These are phyloP conservation scores for Lactarius hengduanensis DNA, from an alignment of 768 basidiomycete species.

Conservation along the genomic window DNA sequence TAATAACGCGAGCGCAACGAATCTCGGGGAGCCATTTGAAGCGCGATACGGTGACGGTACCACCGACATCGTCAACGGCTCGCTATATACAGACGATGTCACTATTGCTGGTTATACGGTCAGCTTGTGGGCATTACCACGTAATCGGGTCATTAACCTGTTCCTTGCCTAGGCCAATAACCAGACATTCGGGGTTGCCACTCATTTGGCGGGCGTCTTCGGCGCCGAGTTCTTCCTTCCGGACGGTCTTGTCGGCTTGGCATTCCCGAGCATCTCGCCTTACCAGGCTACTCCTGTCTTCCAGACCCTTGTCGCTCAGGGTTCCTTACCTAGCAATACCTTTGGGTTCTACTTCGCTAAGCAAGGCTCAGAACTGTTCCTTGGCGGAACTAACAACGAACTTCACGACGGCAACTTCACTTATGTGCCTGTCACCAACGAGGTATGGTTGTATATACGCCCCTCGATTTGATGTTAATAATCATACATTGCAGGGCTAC, in stretches of 20 bases:
- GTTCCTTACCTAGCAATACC: conserved; percentile 35
- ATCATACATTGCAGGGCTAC: conserved; percentile 19
- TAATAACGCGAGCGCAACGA: conserved; percentile 24
- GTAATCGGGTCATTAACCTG: background rate
- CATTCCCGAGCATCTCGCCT: conserved; percentile 32
- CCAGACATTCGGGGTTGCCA: conserved; percentile 47
- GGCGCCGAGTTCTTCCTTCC: conserved; percentile 30
- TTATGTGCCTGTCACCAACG: background rate
- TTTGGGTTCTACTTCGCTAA: conserved; percentile 51
- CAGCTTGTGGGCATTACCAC: conserved; percentile 24
- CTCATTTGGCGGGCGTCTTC: conserved; percentile 35
- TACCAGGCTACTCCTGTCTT: conserved; percentile 32
- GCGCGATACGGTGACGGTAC: conserved; percentile 44
- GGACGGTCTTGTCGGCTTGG: conserved; percentile 48
- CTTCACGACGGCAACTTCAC: conserved; percentile 10
- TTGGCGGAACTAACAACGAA: conserved; percentile 12
- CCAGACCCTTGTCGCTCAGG: conserved; percentile 45
- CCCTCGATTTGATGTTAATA: background rate
- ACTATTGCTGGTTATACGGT: no score
- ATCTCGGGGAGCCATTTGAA: conserved; percentile 33
- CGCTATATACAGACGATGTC: conserved; percentile 41
- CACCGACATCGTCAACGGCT: conserved; percentile 37
- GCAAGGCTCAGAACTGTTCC: conserved; percentile 29
- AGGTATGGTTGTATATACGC: background rate
- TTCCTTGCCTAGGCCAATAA: conserved; percentile 27